A percentile compares a stretch with the other conserved stretches of the same genome.
phyloP scores from a whole-genome alignment of 2,329 filamentous ascomycete genomes.

The Fusarium sp. region DNA sequence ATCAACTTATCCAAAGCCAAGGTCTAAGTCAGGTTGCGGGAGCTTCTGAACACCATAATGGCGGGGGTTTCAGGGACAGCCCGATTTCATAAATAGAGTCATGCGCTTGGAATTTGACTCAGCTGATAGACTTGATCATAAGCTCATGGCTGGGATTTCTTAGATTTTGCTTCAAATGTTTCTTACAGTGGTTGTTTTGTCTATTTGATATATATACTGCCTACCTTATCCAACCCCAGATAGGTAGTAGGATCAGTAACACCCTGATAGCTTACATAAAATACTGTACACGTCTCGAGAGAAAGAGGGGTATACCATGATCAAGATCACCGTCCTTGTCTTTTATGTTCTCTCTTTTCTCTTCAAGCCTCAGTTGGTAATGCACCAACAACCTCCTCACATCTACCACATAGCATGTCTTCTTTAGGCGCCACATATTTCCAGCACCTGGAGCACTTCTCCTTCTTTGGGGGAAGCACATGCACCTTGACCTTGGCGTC shows the following conservation, averaged over 20 bases:
- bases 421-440: conserved; percentile 77
- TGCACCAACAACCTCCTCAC: conserved; percentile 70
- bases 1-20: conserved; percentile 10
- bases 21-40: conserved; percentile 12
- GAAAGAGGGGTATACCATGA: conserved; percentile 28
- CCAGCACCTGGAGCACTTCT: conserved; percentile 93
- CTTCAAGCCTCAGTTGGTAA: conserved; percentile 17
- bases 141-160: not conserved
- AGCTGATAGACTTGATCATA: not conserved
- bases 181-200: conserved; percentile 7
- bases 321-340: conserved; percentile 2
- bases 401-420: conserved; percentile 77
- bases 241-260: not conserved
- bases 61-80: conserved; percentile 31
- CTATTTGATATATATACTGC: conserved; percentile 17
- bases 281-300: conserved; percentile 28
- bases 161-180: not conserved
- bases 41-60: conserved; percentile 22
- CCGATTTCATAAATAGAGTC: conserved; percentile 22
- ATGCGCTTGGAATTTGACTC: conserved; percentile 28
- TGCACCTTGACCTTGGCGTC: conserved; percentile 53
- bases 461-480: conserved; percentile 60
- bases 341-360: conserved; percentile 8
- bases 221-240: not conserved
- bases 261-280: conserved; percentile 28